Percentiles rank a stretch among this genome's conserved stretches.
Evolutionary conservation across 2,329 filamentous ascomycete species (phyloP).

Genomic region (Ceratocystiopsis sp.): DNA sequence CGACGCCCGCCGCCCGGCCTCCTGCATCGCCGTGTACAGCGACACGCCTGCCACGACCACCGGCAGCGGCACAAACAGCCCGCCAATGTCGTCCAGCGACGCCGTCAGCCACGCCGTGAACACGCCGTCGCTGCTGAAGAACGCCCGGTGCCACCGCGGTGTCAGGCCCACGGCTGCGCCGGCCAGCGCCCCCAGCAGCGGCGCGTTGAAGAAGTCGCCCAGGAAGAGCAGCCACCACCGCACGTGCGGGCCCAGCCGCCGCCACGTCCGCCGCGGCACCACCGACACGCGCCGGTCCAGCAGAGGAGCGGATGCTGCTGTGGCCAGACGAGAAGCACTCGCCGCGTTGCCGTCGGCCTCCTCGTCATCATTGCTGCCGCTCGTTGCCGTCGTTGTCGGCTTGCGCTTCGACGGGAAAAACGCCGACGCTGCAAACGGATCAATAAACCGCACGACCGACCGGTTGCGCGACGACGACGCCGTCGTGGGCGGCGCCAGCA

Average conservation of each 20-base stretch:
- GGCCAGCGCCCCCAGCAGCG: constrained; percentile 40
- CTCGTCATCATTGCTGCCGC: background rate
- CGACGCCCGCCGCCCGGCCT: constrained; percentile 17
- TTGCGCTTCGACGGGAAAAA: constrained; percentile 17
- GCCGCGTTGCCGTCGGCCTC: background rate
- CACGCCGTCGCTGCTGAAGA: constrained; percentile 43
- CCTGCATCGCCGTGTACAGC: constrained; percentile 34
- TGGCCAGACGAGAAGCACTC: background rate
- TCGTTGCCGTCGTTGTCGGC: background rate
- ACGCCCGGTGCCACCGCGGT: constrained; percentile 39
- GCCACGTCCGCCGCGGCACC: constrained; percentile 14
- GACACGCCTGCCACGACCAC: constrained; percentile 52
- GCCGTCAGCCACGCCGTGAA: constrained; percentile 50
- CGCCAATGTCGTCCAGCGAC: constrained; percentile 42
- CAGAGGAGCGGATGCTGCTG: no score
- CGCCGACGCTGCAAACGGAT: constrained; percentile 9
- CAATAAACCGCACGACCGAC: constrained; percentile 5
- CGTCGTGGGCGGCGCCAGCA: constrained; percentile 19
- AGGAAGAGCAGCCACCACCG: constrained; percentile 20
- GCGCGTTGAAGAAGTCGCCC: constrained; percentile 40
- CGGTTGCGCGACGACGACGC: background rate
- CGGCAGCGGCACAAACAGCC: constrained; percentile 46
- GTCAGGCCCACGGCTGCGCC: constrained; percentile 43
- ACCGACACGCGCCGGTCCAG: constrained; percentile 12
- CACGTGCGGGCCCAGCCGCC: constrained; percentile 12